Evolutionary conservation across 2,329 filamentous ascomycete species (phyloP).

Genomic region (Colletotrichum sp.): DNA sequence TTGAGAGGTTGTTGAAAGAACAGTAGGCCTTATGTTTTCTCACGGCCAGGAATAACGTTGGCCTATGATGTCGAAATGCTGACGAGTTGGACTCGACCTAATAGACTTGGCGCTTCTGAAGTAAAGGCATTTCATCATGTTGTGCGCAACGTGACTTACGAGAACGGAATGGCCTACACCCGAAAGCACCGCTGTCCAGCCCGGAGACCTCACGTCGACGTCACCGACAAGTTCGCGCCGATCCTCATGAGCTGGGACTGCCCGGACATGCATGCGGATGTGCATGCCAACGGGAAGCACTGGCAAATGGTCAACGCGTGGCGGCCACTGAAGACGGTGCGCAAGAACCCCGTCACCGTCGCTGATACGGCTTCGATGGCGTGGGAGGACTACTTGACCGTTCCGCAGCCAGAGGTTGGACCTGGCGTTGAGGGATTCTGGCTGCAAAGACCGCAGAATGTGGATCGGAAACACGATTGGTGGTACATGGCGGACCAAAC

Average conservation of each 20-base stretch:
- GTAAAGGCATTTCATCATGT: slow-evolving; percentile 1
- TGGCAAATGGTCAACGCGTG: slow-evolving; percentile 12
- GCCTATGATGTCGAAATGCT: neutral
- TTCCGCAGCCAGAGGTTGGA: neutral
- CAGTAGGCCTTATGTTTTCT: neutral
- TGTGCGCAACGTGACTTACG: neutral
- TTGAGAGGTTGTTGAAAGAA: neutral
- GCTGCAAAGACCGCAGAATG: neutral
- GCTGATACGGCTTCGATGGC: neutral
- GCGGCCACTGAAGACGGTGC: neutral
- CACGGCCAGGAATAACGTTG: neutral
- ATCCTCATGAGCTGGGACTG: slow-evolving; percentile 5
- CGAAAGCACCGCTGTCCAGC: slow-evolving; percentile 1
- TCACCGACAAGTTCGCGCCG: neutral
- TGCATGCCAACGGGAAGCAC: neutral
- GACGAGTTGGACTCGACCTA: neutral
- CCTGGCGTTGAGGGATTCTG: neutral
- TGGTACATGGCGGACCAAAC: slow-evolving; percentile 7
- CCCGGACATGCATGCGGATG: neutral
- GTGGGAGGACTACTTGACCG: neutral
- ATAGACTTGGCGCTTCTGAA: neutral
- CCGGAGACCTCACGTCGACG: neutral
- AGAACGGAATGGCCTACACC: neutral
- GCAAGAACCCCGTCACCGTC: neutral
- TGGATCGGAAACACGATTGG: neutral